Evolutionary conservation across 1,284 basidiomycete species (phyloP).

Genomic region (Fomitiporia mediterranea): DNA sequence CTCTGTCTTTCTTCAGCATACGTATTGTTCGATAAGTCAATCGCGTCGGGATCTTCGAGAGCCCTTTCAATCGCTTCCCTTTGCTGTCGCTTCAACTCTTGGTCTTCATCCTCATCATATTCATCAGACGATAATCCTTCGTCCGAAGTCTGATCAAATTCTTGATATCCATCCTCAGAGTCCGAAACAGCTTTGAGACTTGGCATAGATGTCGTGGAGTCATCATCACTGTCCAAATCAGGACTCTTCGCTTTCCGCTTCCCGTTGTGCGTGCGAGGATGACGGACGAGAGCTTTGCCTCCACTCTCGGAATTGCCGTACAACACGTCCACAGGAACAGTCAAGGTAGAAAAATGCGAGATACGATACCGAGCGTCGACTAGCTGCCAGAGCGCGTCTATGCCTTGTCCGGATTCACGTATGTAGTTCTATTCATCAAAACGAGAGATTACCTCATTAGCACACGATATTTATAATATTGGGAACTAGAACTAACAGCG

Average conservation of each 20-base stretch:
- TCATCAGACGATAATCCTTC: constrained; percentile 38
- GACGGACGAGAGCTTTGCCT: constrained; percentile 13
- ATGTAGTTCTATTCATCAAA: constrained; percentile 50
- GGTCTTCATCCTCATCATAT: constrained; percentile 67
- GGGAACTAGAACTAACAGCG: constrained; percentile 37
- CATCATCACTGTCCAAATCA: constrained; percentile 30
- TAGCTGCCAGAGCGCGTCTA: constrained; percentile 63
- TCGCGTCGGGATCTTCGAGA: constrained; percentile 51
- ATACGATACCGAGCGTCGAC: constrained; percentile 40
- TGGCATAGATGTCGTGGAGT: constrained; percentile 56
- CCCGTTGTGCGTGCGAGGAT: constrained; percentile 22
- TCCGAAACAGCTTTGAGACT: constrained; percentile 57
- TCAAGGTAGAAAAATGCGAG: constrained; percentile 55
- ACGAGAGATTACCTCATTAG: neutral
- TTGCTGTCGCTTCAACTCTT: constrained; percentile 51
- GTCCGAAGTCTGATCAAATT: constrained; percentile 16
- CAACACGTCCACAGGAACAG: constrained; percentile 35
- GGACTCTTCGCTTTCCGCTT: constrained; percentile 47
- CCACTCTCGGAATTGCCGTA: constrained; percentile 25
- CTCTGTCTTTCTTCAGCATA: constrained; percentile 49
- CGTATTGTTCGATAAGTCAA: constrained; percentile 41
- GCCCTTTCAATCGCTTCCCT: constrained; percentile 69
- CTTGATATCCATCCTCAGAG: constrained; percentile 36
- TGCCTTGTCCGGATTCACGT: constrained; percentile 41
- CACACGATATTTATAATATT: neutral